Evolutionary conservation across 1,139 yeast genomes (phyloP).

Genomic region (Pichia sp.): DNA sequence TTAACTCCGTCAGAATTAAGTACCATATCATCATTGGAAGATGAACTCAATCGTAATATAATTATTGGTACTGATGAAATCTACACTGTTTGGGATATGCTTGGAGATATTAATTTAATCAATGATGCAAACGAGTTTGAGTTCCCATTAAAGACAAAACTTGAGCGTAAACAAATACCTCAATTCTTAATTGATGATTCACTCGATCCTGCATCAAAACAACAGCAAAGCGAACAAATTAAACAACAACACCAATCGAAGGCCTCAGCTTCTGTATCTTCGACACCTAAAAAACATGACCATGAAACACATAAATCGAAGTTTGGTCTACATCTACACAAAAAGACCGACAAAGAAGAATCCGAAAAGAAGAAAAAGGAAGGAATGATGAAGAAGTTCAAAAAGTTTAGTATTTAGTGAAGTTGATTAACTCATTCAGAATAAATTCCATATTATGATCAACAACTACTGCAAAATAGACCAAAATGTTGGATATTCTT

Average conservation of each 20-base stretch:
- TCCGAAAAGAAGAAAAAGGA: slow-evolving; percentile 15
- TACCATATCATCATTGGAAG: slow-evolving; percentile 65
- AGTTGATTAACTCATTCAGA: no score
- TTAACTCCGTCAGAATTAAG: slow-evolving; percentile 77
- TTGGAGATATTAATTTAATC: slow-evolving; percentile 36
- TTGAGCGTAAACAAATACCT: slow-evolving; percentile 19
- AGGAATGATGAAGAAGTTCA: slow-evolving; percentile 21
- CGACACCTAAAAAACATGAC: background rate
- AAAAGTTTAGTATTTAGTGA: slow-evolving; percentile 9
- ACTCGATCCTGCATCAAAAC: slow-evolving; percentile 10
- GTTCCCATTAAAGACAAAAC: slow-evolving; percentile 22
- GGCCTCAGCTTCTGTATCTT: background rate
- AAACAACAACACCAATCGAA: background rate
- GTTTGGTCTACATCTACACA: slow-evolving; percentile 3
- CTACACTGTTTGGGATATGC: slow-evolving; percentile 52
- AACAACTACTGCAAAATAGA: background rate
- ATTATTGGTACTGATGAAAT: slow-evolving; percentile 80
- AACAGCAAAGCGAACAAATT: background rate
- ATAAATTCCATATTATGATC: background rate
- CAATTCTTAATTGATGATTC: slow-evolving; percentile 20
- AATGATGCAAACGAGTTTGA: slow-evolving; percentile 22
- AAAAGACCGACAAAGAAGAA: background rate
- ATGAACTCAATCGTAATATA: slow-evolving; percentile 60
- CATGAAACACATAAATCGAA: slow-evolving; percentile 1
- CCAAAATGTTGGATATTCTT: no score